These are phyloP conservation scores for Thalassia testudinum DNA, from an alignment of 116 monocot genomes.

Conservation along the genomic window DNA sequence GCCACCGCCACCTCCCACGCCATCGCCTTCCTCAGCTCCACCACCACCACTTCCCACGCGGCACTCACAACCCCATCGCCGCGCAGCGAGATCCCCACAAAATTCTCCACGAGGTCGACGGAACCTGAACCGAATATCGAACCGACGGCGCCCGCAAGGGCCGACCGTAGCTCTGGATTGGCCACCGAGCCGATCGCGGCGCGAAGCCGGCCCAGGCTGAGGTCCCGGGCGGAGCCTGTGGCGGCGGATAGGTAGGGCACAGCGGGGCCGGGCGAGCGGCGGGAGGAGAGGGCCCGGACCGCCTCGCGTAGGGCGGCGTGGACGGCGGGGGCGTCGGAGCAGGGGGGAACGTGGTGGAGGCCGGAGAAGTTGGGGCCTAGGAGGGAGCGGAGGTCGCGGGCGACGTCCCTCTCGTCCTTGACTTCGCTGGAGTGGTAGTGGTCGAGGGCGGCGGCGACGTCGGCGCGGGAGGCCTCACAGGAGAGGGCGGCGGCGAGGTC, in stretches of 20 bases:
- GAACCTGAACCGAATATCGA: background rate
- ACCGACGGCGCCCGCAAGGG: slow-evolving; percentile 13
- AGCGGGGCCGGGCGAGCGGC: slow-evolving; percentile 16
- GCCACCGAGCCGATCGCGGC: slow-evolving; percentile 11
- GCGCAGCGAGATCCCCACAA: background rate
- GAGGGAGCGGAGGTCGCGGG: slow-evolving; percentile 56
- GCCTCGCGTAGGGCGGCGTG: slow-evolving; percentile 56
- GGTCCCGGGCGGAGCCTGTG: slow-evolving; percentile 22
- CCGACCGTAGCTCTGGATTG: slow-evolving; percentile 16
- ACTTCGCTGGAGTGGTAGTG: slow-evolving; percentile 45
- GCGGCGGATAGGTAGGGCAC: slow-evolving; percentile 22
- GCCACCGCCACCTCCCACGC: slow-evolving; percentile 77
- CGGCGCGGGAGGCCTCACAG: slow-evolving; percentile 56
- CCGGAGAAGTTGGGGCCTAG: slow-evolving; percentile 66
- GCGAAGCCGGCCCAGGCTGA: slow-evolving; percentile 37
- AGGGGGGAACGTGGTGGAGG: slow-evolving; percentile 10
- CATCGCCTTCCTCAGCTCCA: slow-evolving; percentile 47
- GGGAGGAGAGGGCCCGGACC: slow-evolving; percentile 34
- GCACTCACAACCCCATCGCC: slow-evolving; percentile 18
- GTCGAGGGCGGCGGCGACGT: slow-evolving; percentile 32
- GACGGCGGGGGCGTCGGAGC: slow-evolving; percentile 37
- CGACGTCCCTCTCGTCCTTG: slow-evolving; percentile 75
- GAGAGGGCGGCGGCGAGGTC: slow-evolving; percentile 83
- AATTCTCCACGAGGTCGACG: background rate
- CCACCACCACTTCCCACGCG: slow-evolving; percentile 18